Conservation (phyloP, 768 basidiomycete genomes). For the Gelatoporia subvermispora region DNA sequence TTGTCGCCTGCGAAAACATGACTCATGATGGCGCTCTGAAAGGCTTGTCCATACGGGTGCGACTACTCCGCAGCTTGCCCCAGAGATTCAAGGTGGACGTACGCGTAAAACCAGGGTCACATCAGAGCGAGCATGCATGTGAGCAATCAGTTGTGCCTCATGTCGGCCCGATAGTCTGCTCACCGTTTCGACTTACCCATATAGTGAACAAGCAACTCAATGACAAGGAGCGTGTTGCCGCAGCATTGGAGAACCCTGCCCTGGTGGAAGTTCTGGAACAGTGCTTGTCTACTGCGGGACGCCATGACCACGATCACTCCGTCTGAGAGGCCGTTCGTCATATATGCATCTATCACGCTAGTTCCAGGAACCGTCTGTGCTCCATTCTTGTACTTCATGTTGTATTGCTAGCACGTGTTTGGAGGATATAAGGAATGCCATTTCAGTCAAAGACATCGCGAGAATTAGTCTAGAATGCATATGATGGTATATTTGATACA, state of each 20-base stretch:
- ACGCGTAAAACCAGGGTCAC: constrained; percentile 86
- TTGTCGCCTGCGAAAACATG: not conserved
- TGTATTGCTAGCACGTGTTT: too few relatives aligned
- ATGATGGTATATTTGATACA: too few relatives aligned
- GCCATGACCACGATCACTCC: not conserved
- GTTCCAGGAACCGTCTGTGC: too few relatives aligned
- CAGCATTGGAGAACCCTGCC: constrained; percentile 88
- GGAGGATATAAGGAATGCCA: too few relatives aligned
- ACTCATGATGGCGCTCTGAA: not conserved
- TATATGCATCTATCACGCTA: too few relatives aligned
- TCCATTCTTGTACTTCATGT: too few relatives aligned
- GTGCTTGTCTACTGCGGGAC: constrained; percentile 38
- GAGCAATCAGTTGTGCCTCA: constrained; percentile 18
- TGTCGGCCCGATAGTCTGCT: not conserved
- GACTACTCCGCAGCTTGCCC: constrained; percentile 84
- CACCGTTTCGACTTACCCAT: too few relatives aligned
- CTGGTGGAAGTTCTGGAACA: constrained; percentile 86
- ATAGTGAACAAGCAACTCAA: constrained; percentile 97
- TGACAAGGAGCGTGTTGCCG: constrained; percentile 97
- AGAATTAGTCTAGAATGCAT: too few relatives aligned
- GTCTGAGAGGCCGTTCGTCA: too few relatives aligned
- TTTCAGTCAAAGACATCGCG: too few relatives aligned
- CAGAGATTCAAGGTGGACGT: constrained; percentile 94
- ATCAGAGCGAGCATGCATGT: constrained; percentile 92
- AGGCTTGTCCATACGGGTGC: constrained; percentile 95